phyloP scores from a whole-genome alignment of 1,284 basidiomycete species.

The Cryptococcus sp. region DNA sequence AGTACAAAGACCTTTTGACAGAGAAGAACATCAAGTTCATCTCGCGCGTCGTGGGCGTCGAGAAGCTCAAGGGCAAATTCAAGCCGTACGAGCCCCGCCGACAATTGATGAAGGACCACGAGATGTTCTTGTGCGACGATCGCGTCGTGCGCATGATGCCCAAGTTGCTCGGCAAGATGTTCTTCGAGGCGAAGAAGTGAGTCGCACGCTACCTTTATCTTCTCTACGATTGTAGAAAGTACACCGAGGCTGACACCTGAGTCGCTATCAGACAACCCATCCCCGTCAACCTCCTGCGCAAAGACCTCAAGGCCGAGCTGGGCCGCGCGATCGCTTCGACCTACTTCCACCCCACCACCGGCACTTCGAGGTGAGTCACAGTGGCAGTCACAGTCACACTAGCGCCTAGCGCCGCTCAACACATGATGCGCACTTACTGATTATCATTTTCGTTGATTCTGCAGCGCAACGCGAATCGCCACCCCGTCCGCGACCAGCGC shows the following conservation, averaged over 20 bases:
- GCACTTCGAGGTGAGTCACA: conserved; percentile 62
- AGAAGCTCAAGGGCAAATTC: conserved; percentile 88
- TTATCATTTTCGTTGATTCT: not conserved
- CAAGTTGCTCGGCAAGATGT: conserved; percentile 81
- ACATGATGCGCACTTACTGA: not conserved
- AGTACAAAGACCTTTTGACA: conserved; percentile 91
- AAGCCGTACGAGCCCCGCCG: conserved; percentile 89
- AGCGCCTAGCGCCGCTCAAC: not conserved
- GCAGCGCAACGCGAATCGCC: conserved; percentile 81
- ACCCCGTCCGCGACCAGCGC: conserved; percentile 68
- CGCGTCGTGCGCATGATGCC: conserved; percentile 85
- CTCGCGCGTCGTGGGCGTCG: conserved; percentile 85
- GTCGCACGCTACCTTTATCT: conserved; percentile 16
- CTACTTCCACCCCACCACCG: conserved; percentile 88
- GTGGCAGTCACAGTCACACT: too few species aligned
- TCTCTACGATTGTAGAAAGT: not conserved
- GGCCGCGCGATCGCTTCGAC: conserved; percentile 88
- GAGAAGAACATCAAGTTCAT: conserved; percentile 77
- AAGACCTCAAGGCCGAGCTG: conserved; percentile 85
- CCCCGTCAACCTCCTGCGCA: conserved; percentile 80
- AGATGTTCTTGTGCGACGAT: conserved; percentile 90
- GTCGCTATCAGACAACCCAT: conserved; percentile 74
- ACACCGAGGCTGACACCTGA: not conserved
- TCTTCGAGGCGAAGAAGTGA: conserved; percentile 93
- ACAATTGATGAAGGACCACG: conserved; percentile 82